A percentile compares a stretch with the other conserved stretches of the same genome.
phyloP scores from a whole-genome alignment of 805 yeast species.

The Kurtzmaniella cleridarum region DNA sequence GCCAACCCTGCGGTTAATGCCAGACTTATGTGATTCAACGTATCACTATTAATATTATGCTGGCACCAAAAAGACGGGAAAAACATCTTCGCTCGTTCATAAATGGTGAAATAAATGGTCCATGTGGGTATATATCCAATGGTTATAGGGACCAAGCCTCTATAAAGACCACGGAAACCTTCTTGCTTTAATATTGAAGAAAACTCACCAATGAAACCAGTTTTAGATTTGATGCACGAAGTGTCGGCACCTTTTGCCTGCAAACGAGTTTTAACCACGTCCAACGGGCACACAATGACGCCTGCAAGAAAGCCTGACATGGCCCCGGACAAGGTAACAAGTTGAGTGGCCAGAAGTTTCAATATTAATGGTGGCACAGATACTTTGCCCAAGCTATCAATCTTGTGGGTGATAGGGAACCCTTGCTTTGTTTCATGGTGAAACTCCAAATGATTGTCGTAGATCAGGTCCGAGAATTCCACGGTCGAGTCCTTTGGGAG shows the following conservation, averaged over 20 bases:
- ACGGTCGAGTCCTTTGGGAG: not conserved
- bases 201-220: conserved; percentile 65
- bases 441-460: conserved; percentile 35
- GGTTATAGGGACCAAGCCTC: conserved; percentile 89
- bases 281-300: conserved; percentile 86
- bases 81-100: conserved; percentile 66
- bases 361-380: conserved; percentile 17
- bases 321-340: conserved; percentile 85
- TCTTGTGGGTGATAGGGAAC: conserved; percentile 18
- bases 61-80: conserved; percentile 39
- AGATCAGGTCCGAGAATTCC: conserved; percentile 32
- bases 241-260: conserved; percentile 75
- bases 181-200: conserved; percentile 66
- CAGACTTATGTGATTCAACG: conserved; percentile 41
- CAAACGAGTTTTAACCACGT: conserved; percentile 88
- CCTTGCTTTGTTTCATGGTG: conserved; percentile 14
- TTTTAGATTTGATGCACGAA: conserved; percentile 16
- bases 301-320: conserved; percentile 92
- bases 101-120: conserved; percentile 91
- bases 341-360: conserved; percentile 40
- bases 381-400: conserved; percentile 12
- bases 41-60: conserved; percentile 18
- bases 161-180: conserved; percentile 76
- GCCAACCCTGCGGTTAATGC: conserved; percentile 89
- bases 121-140: conserved; percentile 95